phyloP scores from a whole-genome alignment of 75 land plant species.

The Picea glauca region DNA sequence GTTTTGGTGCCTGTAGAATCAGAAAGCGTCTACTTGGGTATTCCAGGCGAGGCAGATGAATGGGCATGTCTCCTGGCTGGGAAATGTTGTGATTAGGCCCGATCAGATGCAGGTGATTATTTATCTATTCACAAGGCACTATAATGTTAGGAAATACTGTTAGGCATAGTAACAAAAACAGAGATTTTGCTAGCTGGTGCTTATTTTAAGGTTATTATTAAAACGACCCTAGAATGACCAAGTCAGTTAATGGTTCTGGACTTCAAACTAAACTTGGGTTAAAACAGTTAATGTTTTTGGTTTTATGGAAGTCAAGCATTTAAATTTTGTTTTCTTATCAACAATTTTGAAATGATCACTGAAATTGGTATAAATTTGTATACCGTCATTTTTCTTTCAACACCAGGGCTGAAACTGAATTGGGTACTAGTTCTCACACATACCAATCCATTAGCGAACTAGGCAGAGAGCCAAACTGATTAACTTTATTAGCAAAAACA shows the following conservation, averaged over 20 bases:
- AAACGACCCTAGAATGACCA: neutral
- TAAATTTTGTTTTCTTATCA: too few species aligned
- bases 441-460: too few species aligned
- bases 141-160: neutral
- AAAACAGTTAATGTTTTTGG: neutral
- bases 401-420: too few species aligned
- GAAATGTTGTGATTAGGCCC: slow-evolving; percentile 21
- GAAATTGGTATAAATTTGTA: too few species aligned
- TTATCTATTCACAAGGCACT: neutral
- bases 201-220: neutral
- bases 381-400: too few species aligned
- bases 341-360: too few species aligned
- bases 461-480: too few species aligned
- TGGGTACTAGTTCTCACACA: too few species aligned
- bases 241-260: too few species aligned
- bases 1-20: slow-evolving; percentile 27
- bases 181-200: neutral
- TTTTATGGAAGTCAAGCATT: too few species aligned
- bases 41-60: slow-evolving; percentile 28
- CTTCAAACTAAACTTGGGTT: neutral
- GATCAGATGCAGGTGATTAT: slow-evolving; percentile 36
- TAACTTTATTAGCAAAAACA: too few species aligned
- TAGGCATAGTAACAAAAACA: neutral
- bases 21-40: slow-evolving; percentile 39
- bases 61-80: slow-evolving; percentile 34